Percentiles rank a stretch among this genome's conserved stretches.
Evolutionary conservation across 257 asterid species (phyloP).

Genomic region (Mentha longifolia): DNA sequence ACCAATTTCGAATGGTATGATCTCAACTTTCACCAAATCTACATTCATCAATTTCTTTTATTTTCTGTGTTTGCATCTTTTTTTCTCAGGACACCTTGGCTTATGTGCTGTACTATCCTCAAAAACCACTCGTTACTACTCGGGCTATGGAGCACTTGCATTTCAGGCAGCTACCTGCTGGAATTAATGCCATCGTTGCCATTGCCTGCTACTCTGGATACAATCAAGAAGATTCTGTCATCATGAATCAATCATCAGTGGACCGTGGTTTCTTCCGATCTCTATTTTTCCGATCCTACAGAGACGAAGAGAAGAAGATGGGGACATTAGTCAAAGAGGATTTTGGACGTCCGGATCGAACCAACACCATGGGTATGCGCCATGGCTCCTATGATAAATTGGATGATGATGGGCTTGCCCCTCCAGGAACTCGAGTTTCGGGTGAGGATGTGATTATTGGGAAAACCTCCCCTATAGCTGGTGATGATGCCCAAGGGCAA

Average conservation of each 20-base stretch:
- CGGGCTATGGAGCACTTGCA: slow-evolving; percentile 99
- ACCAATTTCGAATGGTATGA: slow-evolving; percentile 94
- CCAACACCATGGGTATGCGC: slow-evolving; percentile 97
- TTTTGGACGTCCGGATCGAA: slow-evolving; percentile 93
- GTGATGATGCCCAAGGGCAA: slow-evolving; percentile 89
- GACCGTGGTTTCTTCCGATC: slow-evolving; percentile 98
- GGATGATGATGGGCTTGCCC: slow-evolving; percentile 98
- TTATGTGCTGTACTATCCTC: slow-evolving; percentile 94
- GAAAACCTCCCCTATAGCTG: slow-evolving; percentile 87
- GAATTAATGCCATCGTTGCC: slow-evolving; percentile 96
- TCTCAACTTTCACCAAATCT: slow-evolving; percentile 21
- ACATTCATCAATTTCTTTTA: slow-evolving; percentile 12
- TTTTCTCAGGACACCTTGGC: slow-evolving; percentile 86
- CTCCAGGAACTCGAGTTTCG: slow-evolving; percentile 93
- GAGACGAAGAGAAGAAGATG: slow-evolving; percentile 98
- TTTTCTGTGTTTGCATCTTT: neutral
- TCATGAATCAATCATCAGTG: slow-evolving; percentile 95
- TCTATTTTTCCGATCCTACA: slow-evolving; percentile 86
- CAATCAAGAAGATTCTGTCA: slow-evolving; percentile 98
- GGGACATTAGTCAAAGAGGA: slow-evolving; percentile 98
- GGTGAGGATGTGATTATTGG: slow-evolving; percentile 99
- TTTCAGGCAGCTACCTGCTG: slow-evolving; percentile 97
- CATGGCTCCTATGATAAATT: slow-evolving; percentile 96
- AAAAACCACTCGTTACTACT: slow-evolving; percentile 97
- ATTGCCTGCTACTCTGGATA: slow-evolving; percentile 94